These are phyloP conservation scores for Candida silvicultrix DNA, from an alignment of 805 yeast species.

Conservation along the genomic window DNA sequence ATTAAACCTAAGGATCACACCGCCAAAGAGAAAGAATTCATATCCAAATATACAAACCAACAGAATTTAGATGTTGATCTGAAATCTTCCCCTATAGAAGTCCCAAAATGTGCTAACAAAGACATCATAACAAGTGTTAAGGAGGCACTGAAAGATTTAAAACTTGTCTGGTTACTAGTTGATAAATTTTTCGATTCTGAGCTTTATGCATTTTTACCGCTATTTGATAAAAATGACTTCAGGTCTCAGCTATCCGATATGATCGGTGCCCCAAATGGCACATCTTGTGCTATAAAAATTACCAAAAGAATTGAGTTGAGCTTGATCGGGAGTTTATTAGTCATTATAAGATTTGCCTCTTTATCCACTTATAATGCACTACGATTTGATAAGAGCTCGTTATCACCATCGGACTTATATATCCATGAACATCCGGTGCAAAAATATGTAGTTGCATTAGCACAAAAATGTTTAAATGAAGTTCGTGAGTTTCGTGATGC, in stretches of 20 bases:
- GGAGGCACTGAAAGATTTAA: conserved; percentile 9
- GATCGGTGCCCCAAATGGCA: conserved; percentile 12
- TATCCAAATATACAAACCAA: background rate
- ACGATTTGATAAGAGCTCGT: background rate
- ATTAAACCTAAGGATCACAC: background rate
- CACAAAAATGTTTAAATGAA: conserved; percentile 10
- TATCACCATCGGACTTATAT: conserved; percentile 10
- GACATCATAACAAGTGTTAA: conserved; percentile 2
- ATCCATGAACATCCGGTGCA: conserved; percentile 13
- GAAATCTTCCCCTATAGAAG: conserved; percentile 2
- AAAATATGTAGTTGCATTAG: conserved; percentile 6
- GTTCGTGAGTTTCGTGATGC: conserved; percentile 9
- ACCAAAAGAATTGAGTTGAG: conserved; percentile 15
- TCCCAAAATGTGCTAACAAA: background rate
- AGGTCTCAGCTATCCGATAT: conserved; percentile 4
- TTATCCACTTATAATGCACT: conserved; percentile 15
- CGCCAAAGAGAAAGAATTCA: background rate
- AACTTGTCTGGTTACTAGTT: conserved; percentile 18
- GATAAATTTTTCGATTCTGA: conserved; percentile 20
- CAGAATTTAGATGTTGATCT: background rate
- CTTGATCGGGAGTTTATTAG: conserved; percentile 12
- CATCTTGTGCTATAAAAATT: conserved; percentile 5
- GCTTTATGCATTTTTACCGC: conserved; percentile 12
- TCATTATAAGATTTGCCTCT: conserved; percentile 19
- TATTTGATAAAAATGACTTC: conserved; percentile 16